These are phyloP conservation scores for Vararia minispora DNA, from an alignment of 768 basidiomycete genomes.

Conservation along the genomic window DNA sequence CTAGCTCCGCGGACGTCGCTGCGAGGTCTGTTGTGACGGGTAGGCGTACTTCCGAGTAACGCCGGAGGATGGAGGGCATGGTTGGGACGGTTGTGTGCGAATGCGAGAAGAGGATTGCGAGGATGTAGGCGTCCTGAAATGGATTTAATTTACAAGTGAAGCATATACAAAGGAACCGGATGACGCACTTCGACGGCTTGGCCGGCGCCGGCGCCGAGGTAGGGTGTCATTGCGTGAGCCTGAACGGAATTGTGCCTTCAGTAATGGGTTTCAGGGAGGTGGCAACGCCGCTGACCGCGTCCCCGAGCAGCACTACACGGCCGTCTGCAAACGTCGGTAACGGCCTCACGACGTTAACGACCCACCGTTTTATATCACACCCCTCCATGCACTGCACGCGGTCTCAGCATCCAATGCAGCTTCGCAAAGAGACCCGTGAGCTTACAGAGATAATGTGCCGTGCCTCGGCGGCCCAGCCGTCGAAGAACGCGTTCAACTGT, in stretches of 20 bases:
- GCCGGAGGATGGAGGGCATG: slow-evolving; percentile 8
- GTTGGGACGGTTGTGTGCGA: slow-evolving; percentile 5
- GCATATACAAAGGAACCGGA: not conserved
- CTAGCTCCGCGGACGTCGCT: slow-evolving; percentile 18
- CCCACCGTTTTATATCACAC: slow-evolving; percentile 12
- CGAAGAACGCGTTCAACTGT: slow-evolving; percentile 11
- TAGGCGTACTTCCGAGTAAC: too few species aligned
- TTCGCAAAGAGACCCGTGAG: not conserved
- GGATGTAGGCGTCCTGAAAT: slow-evolving; percentile 18
- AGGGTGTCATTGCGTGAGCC: slow-evolving; percentile 16
- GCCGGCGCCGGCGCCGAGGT: slow-evolving; percentile 17
- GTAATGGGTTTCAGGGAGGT: not conserved
- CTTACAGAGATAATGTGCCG: slow-evolving; percentile 12
- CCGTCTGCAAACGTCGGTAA: slow-evolving; percentile 14
- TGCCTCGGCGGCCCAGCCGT: slow-evolving; percentile 15
- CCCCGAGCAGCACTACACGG: slow-evolving; percentile 18
- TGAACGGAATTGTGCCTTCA: not conserved
- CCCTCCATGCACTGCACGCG: slow-evolving; percentile 3
- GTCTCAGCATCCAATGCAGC: not conserved
- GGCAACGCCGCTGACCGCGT: slow-evolving; percentile 11
- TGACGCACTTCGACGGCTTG: slow-evolving; percentile 15
- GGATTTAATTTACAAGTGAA: slow-evolving; percentile 1
- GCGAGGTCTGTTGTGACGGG: too few species aligned
- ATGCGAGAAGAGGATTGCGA: slow-evolving; percentile 15
- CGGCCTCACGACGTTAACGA: slow-evolving; percentile 15